These are phyloP conservation scores for Cyberlindnera subsufficiens DNA, from an alignment of 805 yeast species.

Conservation along the genomic window DNA sequence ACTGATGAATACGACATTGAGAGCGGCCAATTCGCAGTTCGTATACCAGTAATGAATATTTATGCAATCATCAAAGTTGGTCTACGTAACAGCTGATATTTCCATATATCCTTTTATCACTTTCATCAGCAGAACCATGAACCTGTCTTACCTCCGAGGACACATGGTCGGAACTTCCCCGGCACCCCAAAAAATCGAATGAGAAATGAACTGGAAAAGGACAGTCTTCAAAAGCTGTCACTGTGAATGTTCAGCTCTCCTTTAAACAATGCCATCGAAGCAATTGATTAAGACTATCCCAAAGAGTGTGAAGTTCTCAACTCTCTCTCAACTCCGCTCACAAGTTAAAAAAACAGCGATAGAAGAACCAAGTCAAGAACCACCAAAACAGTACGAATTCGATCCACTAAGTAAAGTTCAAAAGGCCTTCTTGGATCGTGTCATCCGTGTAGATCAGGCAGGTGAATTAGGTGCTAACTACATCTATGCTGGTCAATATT, in stretches of 20 bases:
- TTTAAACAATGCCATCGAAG: conserved; percentile 1
- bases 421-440: conserved; percentile 63
- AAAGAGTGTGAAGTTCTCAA: conserved; percentile 15
- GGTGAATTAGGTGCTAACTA: conserved; percentile 96
- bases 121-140: no score
- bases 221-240: no score
- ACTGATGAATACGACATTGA: no score
- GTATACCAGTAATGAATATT: no score
- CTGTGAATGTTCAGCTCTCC: no score
- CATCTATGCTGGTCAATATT: conserved; percentile 87
- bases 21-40: no score
- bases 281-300: conserved; percentile 10
- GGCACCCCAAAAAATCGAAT: not conserved
- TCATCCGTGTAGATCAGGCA: conserved; percentile 92
- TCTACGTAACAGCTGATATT: no score
- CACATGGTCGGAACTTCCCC: not conserved
- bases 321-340: conserved; percentile 17
- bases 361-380: not conserved
- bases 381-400: conserved; percentile 5
- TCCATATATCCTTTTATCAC: no score
- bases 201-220: no score
- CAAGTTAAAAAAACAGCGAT: conserved; percentile 6
- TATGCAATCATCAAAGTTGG: no score
- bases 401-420: conserved; percentile 42
- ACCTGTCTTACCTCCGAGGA: no score